Evolutionary conservation across 2,329 filamentous ascomycete species (phyloP), one percentile per base, ranked within the genome.

Genomic region (Trichoderma aggressivum): DNA sequence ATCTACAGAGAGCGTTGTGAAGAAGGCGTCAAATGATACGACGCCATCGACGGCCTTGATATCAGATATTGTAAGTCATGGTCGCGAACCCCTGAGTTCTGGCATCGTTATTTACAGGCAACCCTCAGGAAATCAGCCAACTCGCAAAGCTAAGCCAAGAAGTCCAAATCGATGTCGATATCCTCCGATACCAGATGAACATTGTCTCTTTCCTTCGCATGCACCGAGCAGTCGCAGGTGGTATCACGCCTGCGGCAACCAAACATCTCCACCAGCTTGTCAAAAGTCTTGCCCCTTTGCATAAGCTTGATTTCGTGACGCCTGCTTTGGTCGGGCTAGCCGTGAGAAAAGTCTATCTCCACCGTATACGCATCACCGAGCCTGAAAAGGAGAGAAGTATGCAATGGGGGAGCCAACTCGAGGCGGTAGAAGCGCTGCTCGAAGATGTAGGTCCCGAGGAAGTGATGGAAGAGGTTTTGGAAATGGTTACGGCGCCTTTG

Each of bases 401-500:
- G 84, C 93, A 97, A 79, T 99, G 97, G 90, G 96, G 96, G 0
- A 98, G 95, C 79, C 90, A 92, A 67, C 75, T 91, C 0, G 85
- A 87, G 34, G 92, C 92, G 5, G 88, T 98, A 1, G 85, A 87
- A 74, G 85, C 86, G 18, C 75, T 94, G 62, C 81, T 98, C 3
- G 88, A 91, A 36, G 87, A 83, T 7, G 78, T 91, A 11, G 86
- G 86, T 0, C 84, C 88, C 0, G 89, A 91, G 74, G 87, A 89
- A 55, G 86, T 92, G 3, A 85, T 92, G 50, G 89, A 91, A 72
- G 88, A 91, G 75, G 89, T 91, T 3, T 77, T 92, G 68, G 83
- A 80, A 8, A 83, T 85, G 76, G 88, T 91, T 10, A 84, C 84
- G 43, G 86, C 85, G 70, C 89, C 89, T 28, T 71, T 81, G 10